Conservation (phyloP, 2,329 filamentous ascomycete genomes). For the Colletotrichum spinosum region DNA sequence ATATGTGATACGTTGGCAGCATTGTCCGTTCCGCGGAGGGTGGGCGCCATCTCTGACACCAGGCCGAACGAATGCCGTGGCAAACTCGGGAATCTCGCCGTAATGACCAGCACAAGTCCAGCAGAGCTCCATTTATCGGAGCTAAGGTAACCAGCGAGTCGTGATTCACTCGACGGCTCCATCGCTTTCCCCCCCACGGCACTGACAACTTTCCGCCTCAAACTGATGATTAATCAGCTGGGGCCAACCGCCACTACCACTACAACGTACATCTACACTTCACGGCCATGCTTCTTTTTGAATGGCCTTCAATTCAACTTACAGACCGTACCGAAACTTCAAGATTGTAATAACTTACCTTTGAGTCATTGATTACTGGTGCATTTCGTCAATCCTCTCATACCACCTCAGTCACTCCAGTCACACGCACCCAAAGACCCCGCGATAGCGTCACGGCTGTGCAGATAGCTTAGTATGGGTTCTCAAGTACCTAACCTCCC, state of each 20-base stretch:
- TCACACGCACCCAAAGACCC: conserved; percentile 1
- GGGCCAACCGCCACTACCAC: conserved; percentile 18
- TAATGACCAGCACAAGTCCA: conserved; percentile 23
- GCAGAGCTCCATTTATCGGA: conserved; percentile 33
- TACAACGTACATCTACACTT: neutral
- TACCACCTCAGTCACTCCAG: neutral
- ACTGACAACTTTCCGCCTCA: conserved; percentile 6
- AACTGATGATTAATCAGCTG: conserved; percentile 34
- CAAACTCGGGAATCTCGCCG: conserved; percentile 14
- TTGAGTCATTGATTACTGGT: neutral
- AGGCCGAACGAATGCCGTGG: conserved; percentile 14
- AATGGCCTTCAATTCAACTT: conserved; percentile 8
- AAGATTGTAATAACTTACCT: neutral
- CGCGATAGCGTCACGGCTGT: conserved; percentile 33
- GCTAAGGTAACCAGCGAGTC: conserved; percentile 24
- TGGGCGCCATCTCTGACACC: neutral
- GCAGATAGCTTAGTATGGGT: conserved; percentile 31
- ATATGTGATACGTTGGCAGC: neutral
- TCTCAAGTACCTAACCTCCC: conserved; percentile 54
- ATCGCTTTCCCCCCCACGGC: conserved; percentile 14
- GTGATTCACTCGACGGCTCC: conserved; percentile 33
- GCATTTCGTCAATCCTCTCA: neutral
- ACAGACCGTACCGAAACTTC: neutral
- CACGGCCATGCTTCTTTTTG: neutral
- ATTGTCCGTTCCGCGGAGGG: neutral